Base-by-base conservation (phyloP, 2,329 filamentous ascomycete species). In the Paecilomyces dactylethromorphus region DNA sequence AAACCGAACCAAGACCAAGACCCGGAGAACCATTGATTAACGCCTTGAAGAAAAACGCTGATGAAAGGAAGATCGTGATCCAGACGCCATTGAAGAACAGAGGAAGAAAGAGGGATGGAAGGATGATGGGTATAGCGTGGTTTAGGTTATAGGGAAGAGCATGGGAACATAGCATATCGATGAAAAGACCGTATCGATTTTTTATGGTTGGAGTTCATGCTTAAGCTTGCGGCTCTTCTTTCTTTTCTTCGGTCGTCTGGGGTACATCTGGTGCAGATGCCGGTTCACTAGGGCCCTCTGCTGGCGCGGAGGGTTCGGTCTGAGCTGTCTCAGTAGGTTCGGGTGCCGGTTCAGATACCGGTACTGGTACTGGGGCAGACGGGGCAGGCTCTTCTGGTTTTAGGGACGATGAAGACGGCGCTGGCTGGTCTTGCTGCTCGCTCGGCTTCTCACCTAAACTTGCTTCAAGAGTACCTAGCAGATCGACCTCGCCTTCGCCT, bases 381-480 rank as follows among this genome's bases (percentile, higher is more conserved):
- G 31, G 52, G 6, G 49, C 21, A 3, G 21, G 55, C 52, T n/a
- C 26, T 29, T 29, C 31, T 50, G 31, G 24, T 24, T 51, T 35
- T 13, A 45, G 39, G 2, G 39, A 45, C 7, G 39, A 45, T 15
- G 39, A 45, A 18, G 39, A 45, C 18, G 39, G 39, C 10, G 15
- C 39, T 45, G 54, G 18, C 55, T 64, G 59, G 13, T 56, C 58
- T 35, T 60, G 56, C 26, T 55, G 22, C 51, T 54, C 11, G 53
- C 49, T 33, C 33, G 49, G 24, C 58, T 61, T 54, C 15, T 60
- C 53, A 13, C 56, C 62, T 49, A 79, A 62, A 57, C 79, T 78
- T 24, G 73, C 74, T 62, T 82, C 79, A 24, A 82, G 64, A 58
- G 76, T 81, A 35, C 77, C 78, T 29, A 81, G 66, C 32, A 82